Base-by-base conservation (phyloP, 176 grass and related monocot genomes). In the Pontederia paniculata region DNA sequence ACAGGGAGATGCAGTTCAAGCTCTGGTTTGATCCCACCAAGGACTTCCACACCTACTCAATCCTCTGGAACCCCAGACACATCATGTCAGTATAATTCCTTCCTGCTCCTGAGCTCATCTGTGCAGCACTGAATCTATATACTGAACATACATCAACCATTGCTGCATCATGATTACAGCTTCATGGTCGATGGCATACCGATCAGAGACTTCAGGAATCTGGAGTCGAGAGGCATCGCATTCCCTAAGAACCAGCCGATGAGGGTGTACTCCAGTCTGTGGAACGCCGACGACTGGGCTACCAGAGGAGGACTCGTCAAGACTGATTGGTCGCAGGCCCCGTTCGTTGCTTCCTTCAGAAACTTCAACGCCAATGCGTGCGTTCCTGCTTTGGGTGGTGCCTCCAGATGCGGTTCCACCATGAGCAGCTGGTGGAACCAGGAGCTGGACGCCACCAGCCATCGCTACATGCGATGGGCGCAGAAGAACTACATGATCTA, bases 401-500 rank as follows among this genome's bases (percentile, higher is more conserved):
- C 44, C 23, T 51, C 65, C 49, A 72, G 46, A 5, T 88, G 83
- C 69, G 65, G 2, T 13, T 41, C 16, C n/a, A 49, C 47, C 0
- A 61, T 7, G 11, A 52, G 18, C 1, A 42, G 45, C 44, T 93
- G 88, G 88, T 93, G 83, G 83, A 81, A 65, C 47, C 83, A 88
- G 73, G 43, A 84, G 60, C 70, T 94, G 6, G 79, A 62, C 45
- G 79, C 69, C 42, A 54, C 61, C 53, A 77, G 63, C n/a, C 77
- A 88, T 45, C 47, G 57, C 0, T 60, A 72, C 25, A 80, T 94
- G 80, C 31, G 58, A 0, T 81, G 74, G 73, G 74, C 81, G 65
- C 80, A 84, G 80, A 78, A 73, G 54, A 88, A 84, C 70, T 88
- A 80, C 55, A 94, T 94, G 88, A 78, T 88, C 57, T 94, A 94